Evolutionary conservation across 371 early-diverging fungal species (phyloP).

Genomic region (Apophysomyces ossiformis): DNA sequence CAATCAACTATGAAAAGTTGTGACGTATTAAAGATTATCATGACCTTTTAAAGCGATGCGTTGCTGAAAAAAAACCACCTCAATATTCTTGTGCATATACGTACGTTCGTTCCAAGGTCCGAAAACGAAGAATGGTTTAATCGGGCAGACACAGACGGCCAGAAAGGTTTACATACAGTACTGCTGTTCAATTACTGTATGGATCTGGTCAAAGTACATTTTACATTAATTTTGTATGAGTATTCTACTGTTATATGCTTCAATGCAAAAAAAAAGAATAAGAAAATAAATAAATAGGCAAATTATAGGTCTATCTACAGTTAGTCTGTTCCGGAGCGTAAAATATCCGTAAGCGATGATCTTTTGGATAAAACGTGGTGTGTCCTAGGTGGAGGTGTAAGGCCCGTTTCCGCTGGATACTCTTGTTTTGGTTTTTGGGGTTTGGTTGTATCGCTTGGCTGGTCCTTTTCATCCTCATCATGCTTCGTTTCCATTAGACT

Average conservation of each 20-base stretch:
- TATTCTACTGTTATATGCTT: background rate
- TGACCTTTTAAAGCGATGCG: too few relatives aligned
- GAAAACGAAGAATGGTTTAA: too few relatives aligned
- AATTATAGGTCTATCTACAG: background rate
- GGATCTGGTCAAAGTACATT: background rate
- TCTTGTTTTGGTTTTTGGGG: background rate
- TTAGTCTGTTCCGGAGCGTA: background rate
- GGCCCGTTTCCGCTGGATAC: slow-evolving; percentile 4
- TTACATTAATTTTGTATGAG: slow-evolving; percentile 2
- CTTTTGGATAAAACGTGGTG: background rate
- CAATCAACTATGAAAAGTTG: too few relatives aligned
- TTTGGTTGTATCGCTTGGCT: background rate
- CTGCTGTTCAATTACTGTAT: background rate
- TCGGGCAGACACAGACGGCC: too few relatives aligned
- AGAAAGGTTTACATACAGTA: too few relatives aligned
- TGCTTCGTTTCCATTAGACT: background rate
- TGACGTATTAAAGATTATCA: too few relatives aligned
- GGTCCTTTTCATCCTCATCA: background rate
- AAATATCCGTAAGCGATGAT: background rate
- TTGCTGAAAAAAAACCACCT: too few relatives aligned
- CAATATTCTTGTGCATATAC: too few relatives aligned
- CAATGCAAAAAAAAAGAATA: too few relatives aligned
- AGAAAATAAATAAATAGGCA: background rate
- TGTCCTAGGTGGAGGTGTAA: slow-evolving; percentile 1
- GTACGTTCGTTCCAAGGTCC: too few relatives aligned